These are phyloP conservation scores for Apiospora sp. DNA, from an alignment of 2,329 filamentous ascomycete species.

Conservation along the genomic window DNA sequence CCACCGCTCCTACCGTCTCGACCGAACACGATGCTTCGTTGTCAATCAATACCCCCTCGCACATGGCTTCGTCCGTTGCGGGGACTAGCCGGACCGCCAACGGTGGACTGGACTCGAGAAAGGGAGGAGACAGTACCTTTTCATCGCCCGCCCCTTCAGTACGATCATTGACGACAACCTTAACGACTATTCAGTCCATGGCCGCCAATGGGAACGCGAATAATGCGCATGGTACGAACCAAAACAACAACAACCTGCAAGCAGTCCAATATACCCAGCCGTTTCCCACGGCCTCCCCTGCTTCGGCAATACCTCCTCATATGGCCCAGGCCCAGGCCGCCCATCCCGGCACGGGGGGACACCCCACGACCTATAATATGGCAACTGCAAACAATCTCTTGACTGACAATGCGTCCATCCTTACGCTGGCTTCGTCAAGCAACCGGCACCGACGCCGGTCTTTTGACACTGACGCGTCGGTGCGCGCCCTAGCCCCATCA, in stretches of 20 bases:
- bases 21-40: slow-evolving; percentile 80
- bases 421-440: slow-evolving; percentile 84
- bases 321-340: slow-evolving; percentile 54
- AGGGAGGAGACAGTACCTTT: slow-evolving; percentile 79
- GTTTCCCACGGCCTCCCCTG: slow-evolving; percentile 69
- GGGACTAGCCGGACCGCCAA: slow-evolving; percentile 77
- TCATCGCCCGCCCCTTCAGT: slow-evolving; percentile 84
- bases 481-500: slow-evolving; percentile 82
- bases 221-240: slow-evolving; percentile 50
- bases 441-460: slow-evolving; percentile 80
- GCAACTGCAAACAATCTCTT: slow-evolving; percentile 84
- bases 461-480: slow-evolving; percentile 85
- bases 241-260: slow-evolving; percentile 49
- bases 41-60: slow-evolving; percentile 80
- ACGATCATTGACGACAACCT: slow-evolving; percentile 80
- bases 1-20: slow-evolving; percentile 80
- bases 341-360: slow-evolving; percentile 44
- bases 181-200: slow-evolving; percentile 85
- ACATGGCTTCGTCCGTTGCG: slow-evolving; percentile 69
- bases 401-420: slow-evolving; percentile 85
- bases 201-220: slow-evolving; percentile 45
- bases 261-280: slow-evolving; percentile 71
- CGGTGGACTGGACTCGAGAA: slow-evolving; percentile 71
- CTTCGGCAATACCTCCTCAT: slow-evolving; percentile 77
- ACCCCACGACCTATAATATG: slow-evolving; percentile 77